Evolutionary conservation across 805 yeast genomes (phyloP), one percentile per base, ranked within the genome.

Genomic region (Candida yuanshanica): DNA sequence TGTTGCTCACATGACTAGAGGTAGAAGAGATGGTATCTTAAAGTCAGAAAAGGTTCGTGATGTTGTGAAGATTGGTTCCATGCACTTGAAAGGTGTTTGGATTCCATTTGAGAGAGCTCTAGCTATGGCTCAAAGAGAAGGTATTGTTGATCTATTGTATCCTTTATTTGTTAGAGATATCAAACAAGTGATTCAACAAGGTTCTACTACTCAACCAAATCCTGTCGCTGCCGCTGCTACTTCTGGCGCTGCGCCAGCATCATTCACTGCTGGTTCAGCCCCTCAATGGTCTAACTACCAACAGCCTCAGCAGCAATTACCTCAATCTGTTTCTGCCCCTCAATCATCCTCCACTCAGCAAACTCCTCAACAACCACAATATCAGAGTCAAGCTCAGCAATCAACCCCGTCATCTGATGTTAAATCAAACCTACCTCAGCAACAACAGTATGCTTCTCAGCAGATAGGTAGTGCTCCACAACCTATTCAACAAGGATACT

Each of bases 21-120:
- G 95, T 21, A 74, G 91, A 50, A 70, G 95, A 54, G 95, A 85
- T 60, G 95, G 95, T 16, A 79, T 85, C 46, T 69, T 85, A 47
- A 85, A 85, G 64, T 77, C 81, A 44, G 93, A 84, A 58, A 80
- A 81, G 53, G 72, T 77, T 34, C 70, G 93, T 33, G 86, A 83
- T 56, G 95, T 85, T 20, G 91, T 85, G 34, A 85, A 85, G 63
- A 81, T 83, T 46, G 95, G 95, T 5, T 80, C 89, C 12, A 84
- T 85, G 90, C 90, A 85, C 60, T 67, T 85, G 52, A 85, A 85
- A 64, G 95, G 95, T 29, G 95, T 85, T 36, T 85, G 95, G 95
- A 83, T 85, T 44, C 95, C 95, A 2, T 83, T 83, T 56, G 91
- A 84, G 47, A 68, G 93, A 38, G 95, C 95, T 2, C 66, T 79